A percentile compares a stretch with the other conserved stretches of the same genome.
These are phyloP conservation scores for Coniferiporia weirii DNA, from an alignment of 1,284 basidiomycete species.

Conservation along the genomic window DNA sequence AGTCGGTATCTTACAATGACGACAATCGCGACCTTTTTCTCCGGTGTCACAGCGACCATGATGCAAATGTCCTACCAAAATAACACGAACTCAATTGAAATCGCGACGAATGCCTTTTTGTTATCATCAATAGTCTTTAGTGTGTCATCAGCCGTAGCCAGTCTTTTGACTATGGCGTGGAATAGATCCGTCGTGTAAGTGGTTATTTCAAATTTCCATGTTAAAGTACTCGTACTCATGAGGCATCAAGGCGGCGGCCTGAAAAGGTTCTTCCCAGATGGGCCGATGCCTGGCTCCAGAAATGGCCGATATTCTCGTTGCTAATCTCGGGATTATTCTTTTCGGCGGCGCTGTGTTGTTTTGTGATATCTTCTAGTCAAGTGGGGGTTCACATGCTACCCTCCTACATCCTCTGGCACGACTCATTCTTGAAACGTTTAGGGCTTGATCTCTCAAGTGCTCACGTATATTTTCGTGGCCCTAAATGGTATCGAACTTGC, in stretches of 20 bases:
- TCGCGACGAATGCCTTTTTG: background rate
- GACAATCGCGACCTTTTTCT: conserved; percentile 7
- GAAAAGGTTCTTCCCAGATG: background rate
- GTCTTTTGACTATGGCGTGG: conserved; percentile 1
- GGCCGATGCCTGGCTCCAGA: background rate
- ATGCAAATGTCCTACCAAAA: conserved; percentile 1
- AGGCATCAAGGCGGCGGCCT: background rate
- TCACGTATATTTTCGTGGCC: too few relatives aligned
- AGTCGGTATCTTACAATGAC: conserved; percentile 2
- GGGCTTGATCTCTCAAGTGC: too few relatives aligned
- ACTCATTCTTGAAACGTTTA: too few relatives aligned
- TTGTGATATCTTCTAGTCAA: too few relatives aligned
- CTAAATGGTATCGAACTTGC: too few relatives aligned
- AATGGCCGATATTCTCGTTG: too few relatives aligned
- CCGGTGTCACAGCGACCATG: conserved; percentile 6
- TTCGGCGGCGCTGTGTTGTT: too few relatives aligned
- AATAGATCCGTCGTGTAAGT: background rate
- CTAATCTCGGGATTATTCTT: too few relatives aligned
- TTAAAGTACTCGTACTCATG: background rate
- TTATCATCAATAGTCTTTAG: conserved; percentile 2
- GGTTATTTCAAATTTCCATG: too few relatives aligned
- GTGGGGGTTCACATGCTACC: too few relatives aligned
- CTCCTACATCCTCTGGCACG: too few relatives aligned
- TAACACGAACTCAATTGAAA: background rate
- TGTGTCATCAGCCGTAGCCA: conserved; percentile 4